Evolutionary conservation across 495 filamentous ascomycete genomes (phyloP).

Genomic region (Gamarada debralockiae): DNA sequence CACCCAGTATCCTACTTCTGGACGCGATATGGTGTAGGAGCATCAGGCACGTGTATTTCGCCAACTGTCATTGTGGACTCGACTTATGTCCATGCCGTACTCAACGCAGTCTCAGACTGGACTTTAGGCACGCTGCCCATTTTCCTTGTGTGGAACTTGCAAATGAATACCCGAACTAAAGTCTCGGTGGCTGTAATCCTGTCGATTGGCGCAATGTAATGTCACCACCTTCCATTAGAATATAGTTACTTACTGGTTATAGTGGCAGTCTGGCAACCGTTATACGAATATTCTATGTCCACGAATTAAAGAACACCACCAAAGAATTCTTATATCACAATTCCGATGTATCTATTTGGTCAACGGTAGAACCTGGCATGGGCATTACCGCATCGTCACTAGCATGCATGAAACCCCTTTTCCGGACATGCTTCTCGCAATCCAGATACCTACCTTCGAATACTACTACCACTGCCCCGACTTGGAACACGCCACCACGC

Average conservation of each 20-base stretch:
- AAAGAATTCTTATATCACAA: conserved; percentile 3
- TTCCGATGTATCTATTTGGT: conserved; percentile 22
- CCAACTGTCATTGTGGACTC: conserved; percentile 17
- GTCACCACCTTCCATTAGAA: conserved; percentile 10
- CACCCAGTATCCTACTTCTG: conserved; percentile 32
- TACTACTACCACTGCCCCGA: background rate
- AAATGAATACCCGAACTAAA: conserved; percentile 29
- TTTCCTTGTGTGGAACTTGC: conserved; percentile 35
- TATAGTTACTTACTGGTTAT: background rate
- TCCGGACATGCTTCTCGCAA: background rate
- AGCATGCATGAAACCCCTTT: conserved; percentile 22
- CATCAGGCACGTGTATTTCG: conserved; percentile 27
- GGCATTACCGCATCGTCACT: conserved; percentile 24
- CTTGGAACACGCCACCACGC: background rate
- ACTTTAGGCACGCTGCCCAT: conserved; percentile 35
- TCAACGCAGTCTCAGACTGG: conserved; percentile 33
- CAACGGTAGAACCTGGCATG: conserved; percentile 23
- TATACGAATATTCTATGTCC: conserved; percentile 30
- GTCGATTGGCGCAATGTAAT: conserved; percentile 26
- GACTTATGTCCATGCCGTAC: conserved; percentile 29
- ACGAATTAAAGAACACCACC: conserved; percentile 15
- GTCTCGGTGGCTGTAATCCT: conserved; percentile 27
- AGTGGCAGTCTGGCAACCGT: conserved; percentile 32
- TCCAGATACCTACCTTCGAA: background rate
- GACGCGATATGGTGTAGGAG: conserved; percentile 18